Evolutionary conservation across 352 stramenopile species (phyloP), one percentile per base, ranked within the genome.

Genomic region (Phytophthora hibernalis): DNA sequence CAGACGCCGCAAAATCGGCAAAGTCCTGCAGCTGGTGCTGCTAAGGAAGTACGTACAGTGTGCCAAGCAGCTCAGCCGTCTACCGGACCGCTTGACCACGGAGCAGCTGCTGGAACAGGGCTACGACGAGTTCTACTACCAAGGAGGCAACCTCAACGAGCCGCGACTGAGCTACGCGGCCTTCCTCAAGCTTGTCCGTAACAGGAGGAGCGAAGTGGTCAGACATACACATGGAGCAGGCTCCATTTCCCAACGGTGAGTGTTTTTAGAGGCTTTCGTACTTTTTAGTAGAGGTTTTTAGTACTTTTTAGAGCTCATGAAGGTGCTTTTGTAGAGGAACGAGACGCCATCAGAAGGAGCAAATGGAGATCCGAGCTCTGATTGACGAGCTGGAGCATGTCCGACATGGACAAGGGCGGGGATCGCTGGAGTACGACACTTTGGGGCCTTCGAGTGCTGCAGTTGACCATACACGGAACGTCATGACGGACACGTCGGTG

Each of bases 71-170:
- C 66, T 84, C 11, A 62, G 63, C 20, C 65, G 72, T 4, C 45
- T 89, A 22, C 83, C 83, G 22, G 78, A 83, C 44, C 70, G 79
- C 3, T 24, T 64, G 15, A 79, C 67, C 26, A 92, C 83, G 9
- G 81, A 90, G 64, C 81, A 87, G 33, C 40, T 92, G 35, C 70
- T 90, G n/a, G 73, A 85, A 38, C 75, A 89, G 20, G 83, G 70
- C 4, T 89, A 90, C 57, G 81, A 88, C 61, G 81, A 89, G 72
- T 92, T 88, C 52, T 88, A 86, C 53, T 82, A 87, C 49, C 75
- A 85, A 42, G 81, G 81, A 40, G 83, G 83, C 18, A 83, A 75
- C 49, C 40, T 87, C 8, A 80, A 79, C 56, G 83, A 92, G 51
- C 79, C 74, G 24, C 71, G 80, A 28, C 69, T 92, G 35, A 68